Percentiles rank a stretch among this genome's conserved stretches.
Evolutionary conservation across 2,329 filamentous ascomycete genomes (phyloP).

Genomic region (Verticillium longisporum): DNA sequence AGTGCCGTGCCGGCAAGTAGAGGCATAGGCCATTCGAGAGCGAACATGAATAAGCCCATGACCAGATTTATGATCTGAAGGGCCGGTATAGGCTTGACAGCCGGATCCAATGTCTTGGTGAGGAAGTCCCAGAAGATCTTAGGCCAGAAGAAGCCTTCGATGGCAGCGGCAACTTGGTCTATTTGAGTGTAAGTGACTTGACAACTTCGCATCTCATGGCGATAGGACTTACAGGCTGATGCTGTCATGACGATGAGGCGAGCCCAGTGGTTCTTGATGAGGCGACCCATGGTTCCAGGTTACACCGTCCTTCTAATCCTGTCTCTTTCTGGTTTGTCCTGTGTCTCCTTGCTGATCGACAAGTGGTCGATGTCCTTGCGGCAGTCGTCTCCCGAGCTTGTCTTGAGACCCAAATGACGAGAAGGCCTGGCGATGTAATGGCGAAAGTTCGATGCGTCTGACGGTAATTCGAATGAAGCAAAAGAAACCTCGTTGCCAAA

Average conservation of each 20-base stretch:
- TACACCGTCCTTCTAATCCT: conserved; percentile 8
- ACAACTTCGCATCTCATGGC: neutral
- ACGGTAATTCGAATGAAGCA: neutral
- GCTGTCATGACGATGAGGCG: conserved; percentile 88
- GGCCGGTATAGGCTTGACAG: conserved; percentile 80
- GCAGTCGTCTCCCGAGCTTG: neutral
- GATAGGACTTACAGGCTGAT: conserved; percentile 55
- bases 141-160: conserved; percentile 94
- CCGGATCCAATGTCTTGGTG: conserved; percentile 80
- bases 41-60: conserved; percentile 69
- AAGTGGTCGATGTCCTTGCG: neutral
- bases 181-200: conserved; percentile 18
- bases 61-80: conserved; percentile 87
- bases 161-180: conserved; percentile 81
- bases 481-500: neutral
- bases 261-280: conserved; percentile 99
- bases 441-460: neutral
- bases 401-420: neutral
- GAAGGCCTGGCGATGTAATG: neutral
- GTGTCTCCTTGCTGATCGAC: neutral
- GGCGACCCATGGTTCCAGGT: conserved; percentile 69
- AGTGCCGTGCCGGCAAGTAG: conserved; percentile 69
- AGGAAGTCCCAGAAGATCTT: conserved; percentile 98
- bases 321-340: conserved; percentile 1
- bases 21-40: conserved; percentile 85